phyloP scores from a whole-genome alignment of 1,139 yeast species.

The Hansenula sp. region DNA sequence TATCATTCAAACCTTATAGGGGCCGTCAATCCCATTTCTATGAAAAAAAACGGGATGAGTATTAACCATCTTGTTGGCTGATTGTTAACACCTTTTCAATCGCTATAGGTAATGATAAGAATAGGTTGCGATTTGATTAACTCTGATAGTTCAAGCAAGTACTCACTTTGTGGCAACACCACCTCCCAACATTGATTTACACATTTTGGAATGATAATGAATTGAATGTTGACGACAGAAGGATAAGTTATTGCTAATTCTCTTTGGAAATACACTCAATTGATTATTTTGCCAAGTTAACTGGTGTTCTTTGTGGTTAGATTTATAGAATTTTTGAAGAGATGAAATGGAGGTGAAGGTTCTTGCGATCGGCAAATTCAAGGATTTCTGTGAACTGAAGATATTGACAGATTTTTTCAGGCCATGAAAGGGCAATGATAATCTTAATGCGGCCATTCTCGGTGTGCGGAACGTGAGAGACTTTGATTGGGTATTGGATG shows the following conservation, averaged over 20 bases:
- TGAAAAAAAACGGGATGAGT: background rate
- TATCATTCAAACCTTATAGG: constrained; percentile 4
- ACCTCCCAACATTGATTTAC: constrained; percentile 9
- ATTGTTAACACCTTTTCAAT: too few relatives aligned
- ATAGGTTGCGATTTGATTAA: too few relatives aligned
- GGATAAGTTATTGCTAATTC: background rate
- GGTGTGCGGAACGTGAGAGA: too few relatives aligned
- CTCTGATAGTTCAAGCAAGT: background rate
- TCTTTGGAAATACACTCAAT: background rate
- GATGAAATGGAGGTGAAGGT: background rate
- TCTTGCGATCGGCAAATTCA: background rate
- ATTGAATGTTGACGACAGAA: background rate
- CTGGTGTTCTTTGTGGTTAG: background rate
- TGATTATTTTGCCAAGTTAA: background rate
- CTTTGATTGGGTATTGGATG: too few relatives aligned
- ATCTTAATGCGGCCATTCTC: too few relatives aligned
- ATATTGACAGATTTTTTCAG: constrained; percentile 1
- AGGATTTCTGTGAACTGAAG: background rate
- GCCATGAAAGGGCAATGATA: background rate
- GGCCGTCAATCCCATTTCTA: background rate
- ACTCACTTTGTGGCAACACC: constrained; percentile 19
- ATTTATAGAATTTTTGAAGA: background rate
- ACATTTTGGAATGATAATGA: constrained; percentile 6
- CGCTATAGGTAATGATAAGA: too few relatives aligned
- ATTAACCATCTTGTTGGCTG: too few relatives aligned